phyloP scores from a whole-genome alignment of 2,329 filamentous ascomycete species.

The Apiospora malaysiana region DNA sequence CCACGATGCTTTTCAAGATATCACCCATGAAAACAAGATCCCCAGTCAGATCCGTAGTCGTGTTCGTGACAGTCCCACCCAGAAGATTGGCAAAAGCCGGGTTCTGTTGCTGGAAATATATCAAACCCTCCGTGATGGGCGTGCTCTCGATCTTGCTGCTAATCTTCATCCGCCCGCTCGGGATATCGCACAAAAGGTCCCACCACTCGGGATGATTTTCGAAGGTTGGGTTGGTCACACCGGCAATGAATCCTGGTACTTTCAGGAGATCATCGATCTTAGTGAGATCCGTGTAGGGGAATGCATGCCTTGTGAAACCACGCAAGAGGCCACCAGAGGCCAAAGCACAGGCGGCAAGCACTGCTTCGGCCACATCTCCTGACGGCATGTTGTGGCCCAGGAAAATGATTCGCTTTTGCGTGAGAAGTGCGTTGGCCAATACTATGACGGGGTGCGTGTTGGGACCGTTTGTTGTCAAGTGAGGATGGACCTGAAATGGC shows the following conservation, averaged over 20 bases:
- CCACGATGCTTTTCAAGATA: constrained; percentile 81
- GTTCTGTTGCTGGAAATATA: constrained; percentile 87
- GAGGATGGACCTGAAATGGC: constrained; percentile 84
- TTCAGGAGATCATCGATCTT: constrained; percentile 97
- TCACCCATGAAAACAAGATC: constrained; percentile 90
- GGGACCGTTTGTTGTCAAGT: constrained; percentile 89
- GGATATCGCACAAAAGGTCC: constrained; percentile 93
- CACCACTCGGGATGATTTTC: constrained; percentile 97
- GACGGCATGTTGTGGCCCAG: constrained; percentile 94
- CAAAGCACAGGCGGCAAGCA: constrained; percentile 92
- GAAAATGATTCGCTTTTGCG: constrained; percentile 96
- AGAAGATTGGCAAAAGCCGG: constrained; percentile 59
- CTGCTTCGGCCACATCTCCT: constrained; percentile 95
- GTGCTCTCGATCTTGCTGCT: constrained; percentile 85
- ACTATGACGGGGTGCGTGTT: constrained; percentile 95
- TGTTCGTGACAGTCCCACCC: constrained; percentile 39
- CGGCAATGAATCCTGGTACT: constrained; percentile 96
- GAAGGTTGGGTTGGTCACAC: constrained; percentile 96
- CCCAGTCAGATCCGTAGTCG: constrained; percentile 72
- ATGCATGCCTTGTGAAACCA: constrained; percentile 94
- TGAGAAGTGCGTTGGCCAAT: constrained; percentile 90
- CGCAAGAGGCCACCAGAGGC: constrained; percentile 90
- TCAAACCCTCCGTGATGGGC: constrained; percentile 80
- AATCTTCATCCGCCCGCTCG: constrained; percentile 92
- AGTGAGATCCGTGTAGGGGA: constrained; percentile 96